Percentiles rank a stretch among this genome's conserved stretches.
phyloP scores from a whole-genome alignment of 148 eudicot genomes.

The Vaccinium corymbosum region DNA sequence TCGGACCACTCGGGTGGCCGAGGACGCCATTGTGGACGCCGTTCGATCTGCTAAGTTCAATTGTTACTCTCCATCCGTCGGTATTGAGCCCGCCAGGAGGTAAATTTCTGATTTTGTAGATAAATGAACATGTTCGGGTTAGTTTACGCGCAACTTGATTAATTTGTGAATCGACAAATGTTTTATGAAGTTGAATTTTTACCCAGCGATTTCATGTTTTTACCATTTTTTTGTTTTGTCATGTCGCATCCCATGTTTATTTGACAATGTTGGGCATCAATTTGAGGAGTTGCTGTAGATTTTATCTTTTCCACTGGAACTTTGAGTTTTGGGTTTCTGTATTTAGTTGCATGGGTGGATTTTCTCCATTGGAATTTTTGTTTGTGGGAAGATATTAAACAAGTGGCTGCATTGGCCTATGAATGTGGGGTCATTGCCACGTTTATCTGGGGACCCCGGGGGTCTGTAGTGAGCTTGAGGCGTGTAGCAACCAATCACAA shows the following conservation, averaged over 20 bases:
- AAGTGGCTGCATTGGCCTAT: neutral
- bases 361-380: neutral
- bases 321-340: neutral
- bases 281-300: neutral
- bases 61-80: slow-evolving; percentile 32
- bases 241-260: neutral
- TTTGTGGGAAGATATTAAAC: neutral
- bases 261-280: neutral
- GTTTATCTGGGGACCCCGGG: neutral
- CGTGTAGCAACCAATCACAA: too few relatives aligned
- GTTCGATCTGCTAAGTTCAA: slow-evolving; percentile 36
- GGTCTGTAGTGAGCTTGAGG: too few relatives aligned
- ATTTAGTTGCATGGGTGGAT: neutral
- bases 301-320: neutral
- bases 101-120: neutral
- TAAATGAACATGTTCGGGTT: too few relatives aligned
- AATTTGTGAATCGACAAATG: neutral
- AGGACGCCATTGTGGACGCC: slow-evolving; percentile 36
- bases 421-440: neutral
- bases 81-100: slow-evolving; percentile 33
- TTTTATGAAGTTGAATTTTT: neutral
- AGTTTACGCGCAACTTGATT: neutral
- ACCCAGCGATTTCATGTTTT: neutral
- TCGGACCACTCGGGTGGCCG: slow-evolving; percentile 29
- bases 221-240: neutral